Evolutionary conservation across 768 basidiomycete genomes (phyloP).

Genomic region (Lyophyllum decastes): DNA sequence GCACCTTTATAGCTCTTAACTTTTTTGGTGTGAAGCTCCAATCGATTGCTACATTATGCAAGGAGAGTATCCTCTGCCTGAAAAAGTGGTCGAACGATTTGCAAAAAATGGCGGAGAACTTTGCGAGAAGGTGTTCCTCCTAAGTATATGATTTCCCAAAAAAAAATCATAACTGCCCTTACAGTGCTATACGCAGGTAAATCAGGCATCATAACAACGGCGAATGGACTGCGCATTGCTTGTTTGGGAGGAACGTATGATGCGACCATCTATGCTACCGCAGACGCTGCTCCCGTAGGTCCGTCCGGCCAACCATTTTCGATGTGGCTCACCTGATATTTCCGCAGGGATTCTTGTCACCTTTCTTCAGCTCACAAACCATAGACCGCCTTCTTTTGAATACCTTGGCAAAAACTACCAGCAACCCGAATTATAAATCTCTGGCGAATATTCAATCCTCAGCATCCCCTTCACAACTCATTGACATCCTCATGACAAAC

Average conservation of each 20-base stretch:
- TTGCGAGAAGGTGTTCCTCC: slow-evolving; percentile 78
- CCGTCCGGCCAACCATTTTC: background rate
- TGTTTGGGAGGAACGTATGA: slow-evolving; percentile 84
- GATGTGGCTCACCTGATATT: slow-evolving; percentile 4
- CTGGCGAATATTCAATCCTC: slow-evolving; percentile 69
- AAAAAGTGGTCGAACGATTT: slow-evolving; percentile 72
- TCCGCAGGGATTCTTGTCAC: slow-evolving; percentile 70
- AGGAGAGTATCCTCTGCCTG: slow-evolving; percentile 76
- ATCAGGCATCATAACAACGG: slow-evolving; percentile 77
- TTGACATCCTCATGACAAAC: slow-evolving; percentile 84
- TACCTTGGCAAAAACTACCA: slow-evolving; percentile 54
- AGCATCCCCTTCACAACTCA: slow-evolving; percentile 58
- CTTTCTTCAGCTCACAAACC: slow-evolving; percentile 71
- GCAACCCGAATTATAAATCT: slow-evolving; percentile 55
- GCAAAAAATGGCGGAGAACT: slow-evolving; percentile 77
- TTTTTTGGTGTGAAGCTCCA: slow-evolving; percentile 55
- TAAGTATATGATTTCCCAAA: slow-evolving; percentile 59
- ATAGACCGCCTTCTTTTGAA: slow-evolving; percentile 74
- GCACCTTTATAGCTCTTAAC: background rate
- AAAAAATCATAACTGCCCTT: background rate
- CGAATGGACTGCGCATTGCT: slow-evolving; percentile 80
- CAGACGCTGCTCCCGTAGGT: slow-evolving; percentile 68
- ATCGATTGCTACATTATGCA: slow-evolving; percentile 93
- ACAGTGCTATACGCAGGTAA: slow-evolving; percentile 55
- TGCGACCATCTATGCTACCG: slow-evolving; percentile 52